A percentile compares a stretch with the other conserved stretches of the same genome.
phyloP scores from a whole-genome alignment of 352 stramenopile genomes.

The Thraustotheca clavata region DNA sequence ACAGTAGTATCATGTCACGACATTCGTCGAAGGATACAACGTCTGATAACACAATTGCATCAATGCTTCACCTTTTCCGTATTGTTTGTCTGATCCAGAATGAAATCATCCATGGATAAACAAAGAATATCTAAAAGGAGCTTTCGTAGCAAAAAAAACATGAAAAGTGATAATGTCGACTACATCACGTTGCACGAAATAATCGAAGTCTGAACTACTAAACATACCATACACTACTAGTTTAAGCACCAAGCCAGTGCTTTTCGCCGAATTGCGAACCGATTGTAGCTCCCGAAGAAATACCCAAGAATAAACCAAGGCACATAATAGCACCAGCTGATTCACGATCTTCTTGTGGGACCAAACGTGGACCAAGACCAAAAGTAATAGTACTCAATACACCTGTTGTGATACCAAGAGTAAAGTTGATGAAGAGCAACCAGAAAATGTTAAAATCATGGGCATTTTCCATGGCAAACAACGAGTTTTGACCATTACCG shows the following conservation, averaged over 20 bases:
- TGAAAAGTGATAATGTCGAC: background rate
- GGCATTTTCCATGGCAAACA: background rate
- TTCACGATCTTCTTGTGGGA: conserved; percentile 47
- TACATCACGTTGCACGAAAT: background rate
- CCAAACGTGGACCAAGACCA: conserved; percentile 37
- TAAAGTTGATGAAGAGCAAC: conserved; percentile 32
- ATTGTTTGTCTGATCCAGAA: no score
- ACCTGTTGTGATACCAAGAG: conserved; percentile 42
- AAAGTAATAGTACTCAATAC: conserved; percentile 58
- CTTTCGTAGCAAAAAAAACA: background rate
- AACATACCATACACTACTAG: background rate
- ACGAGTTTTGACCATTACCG: conserved; percentile 15
- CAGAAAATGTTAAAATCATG: conserved; percentile 9
- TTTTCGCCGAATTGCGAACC: conserved; percentile 44
- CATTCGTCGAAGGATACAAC: no score
- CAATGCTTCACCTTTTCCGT: no score
- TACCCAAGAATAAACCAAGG: conserved; percentile 44
- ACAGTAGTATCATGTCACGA: no score
- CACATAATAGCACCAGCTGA: conserved; percentile 49
- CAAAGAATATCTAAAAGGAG: no score
- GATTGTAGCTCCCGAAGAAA: conserved; percentile 36
- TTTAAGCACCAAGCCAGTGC: conserved; percentile 31
- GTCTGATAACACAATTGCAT: no score
- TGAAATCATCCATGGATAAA: no score
- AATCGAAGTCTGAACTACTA: background rate